These are phyloP conservation scores for Candida taoyuanica DNA, from an alignment of 805 yeast species.

Conservation along the genomic window DNA sequence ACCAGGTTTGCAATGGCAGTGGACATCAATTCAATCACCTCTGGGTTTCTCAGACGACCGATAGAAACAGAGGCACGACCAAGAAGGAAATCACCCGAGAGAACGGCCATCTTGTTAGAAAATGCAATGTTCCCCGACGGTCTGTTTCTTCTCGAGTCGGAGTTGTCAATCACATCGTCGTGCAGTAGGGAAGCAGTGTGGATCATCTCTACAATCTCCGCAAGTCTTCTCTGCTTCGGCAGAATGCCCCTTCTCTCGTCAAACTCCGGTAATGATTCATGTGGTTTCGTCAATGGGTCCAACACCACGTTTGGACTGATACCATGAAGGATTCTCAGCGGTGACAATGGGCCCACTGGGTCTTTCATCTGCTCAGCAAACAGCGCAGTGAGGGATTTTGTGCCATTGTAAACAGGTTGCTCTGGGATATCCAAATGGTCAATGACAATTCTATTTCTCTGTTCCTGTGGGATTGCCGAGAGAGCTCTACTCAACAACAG, in stretches of 20 bases:
- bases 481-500: constrained; percentile 78
- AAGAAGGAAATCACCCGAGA: constrained; percentile 92
- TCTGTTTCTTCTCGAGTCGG: constrained; percentile 84
- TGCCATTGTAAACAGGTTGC: constrained; percentile 58
- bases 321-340: constrained; percentile 80
- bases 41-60: constrained; percentile 91
- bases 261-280: constrained; percentile 60
- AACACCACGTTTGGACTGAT: constrained; percentile 79
- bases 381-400: constrained; percentile 48
- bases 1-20: constrained; percentile 95
- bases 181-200: constrained; percentile 94
- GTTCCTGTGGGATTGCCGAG: constrained; percentile 61
- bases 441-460: constrained; percentile 59
- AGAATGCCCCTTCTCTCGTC: constrained; percentile 67
- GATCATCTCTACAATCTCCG: constrained; percentile 97
- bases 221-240: constrained; percentile 92
- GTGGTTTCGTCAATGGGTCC: constrained; percentile 80
- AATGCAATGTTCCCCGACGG: constrained; percentile 92
- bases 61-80: constrained; percentile 97
- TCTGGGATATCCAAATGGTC: constrained; percentile 63
- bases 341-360: constrained; percentile 61
- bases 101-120: constrained; percentile 94
- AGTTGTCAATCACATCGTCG: constrained; percentile 92
- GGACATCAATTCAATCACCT: constrained; percentile 91
- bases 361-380: constrained; percentile 33